Percentiles rank a stretch among this genome's conserved stretches.
phyloP scores from a whole-genome alignment of 148 eudicot species.

The Vaccinium corymbosum region DNA sequence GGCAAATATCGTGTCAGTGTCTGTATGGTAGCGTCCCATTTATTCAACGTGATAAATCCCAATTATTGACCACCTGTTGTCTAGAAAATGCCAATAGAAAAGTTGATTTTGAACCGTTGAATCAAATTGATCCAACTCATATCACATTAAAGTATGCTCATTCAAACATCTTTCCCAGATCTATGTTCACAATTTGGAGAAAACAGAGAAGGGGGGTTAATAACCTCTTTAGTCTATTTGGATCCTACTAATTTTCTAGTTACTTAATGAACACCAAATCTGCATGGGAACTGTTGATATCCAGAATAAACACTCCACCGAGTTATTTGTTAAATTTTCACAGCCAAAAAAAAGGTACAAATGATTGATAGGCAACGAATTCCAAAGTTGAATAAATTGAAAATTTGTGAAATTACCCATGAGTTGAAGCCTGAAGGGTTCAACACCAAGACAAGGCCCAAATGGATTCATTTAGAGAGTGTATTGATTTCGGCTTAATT shows the following conservation, averaged over 20 bases:
- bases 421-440: not conserved
- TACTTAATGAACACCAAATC: not conserved
- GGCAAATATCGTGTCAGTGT: not conserved
- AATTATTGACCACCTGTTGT: not conserved
- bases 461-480: not conserved
- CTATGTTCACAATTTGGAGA: not conserved
- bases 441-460: not conserved
- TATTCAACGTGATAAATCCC: not conserved
- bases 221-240: not conserved
- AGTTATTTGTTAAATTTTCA: not conserved
- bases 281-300: not conserved
- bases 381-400: not conserved
- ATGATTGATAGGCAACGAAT: not conserved
- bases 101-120: not conserved
- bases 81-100: not conserved
- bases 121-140: not conserved
- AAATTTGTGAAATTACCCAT: not conserved
- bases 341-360: not conserved
- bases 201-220: not conserved
- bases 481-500: not conserved
- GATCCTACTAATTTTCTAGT: not conserved
- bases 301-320: not conserved
- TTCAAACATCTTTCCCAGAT: not conserved
- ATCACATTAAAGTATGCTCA: not conserved
- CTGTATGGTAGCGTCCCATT: not conserved